Base-by-base conservation (phyloP, 2,329 filamentous ascomycete species). In the Hypoxylon sp. region DNA sequence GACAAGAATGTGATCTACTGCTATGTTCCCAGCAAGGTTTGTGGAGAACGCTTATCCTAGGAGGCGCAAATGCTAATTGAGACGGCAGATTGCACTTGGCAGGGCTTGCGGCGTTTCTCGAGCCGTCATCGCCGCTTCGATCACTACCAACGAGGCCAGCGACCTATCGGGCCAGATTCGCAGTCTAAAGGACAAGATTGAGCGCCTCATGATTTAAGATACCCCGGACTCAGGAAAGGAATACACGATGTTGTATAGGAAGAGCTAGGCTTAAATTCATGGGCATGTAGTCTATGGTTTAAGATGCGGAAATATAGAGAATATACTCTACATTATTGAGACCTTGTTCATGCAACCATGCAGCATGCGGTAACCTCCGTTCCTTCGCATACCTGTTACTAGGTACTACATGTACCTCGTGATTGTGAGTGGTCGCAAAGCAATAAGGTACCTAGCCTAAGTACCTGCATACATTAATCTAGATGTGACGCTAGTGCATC, bases 151-250 rank as follows among this genome's bases (percentile, higher is more conserved):
- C 87, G 94, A 97, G 84, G 92, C 91, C 42, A 92, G 89, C 77
- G 95, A 98, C 82, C 86, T 98, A 68, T 92, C 91, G 82, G 88
- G 89, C 78, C 94, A 97, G 86, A 98, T 98, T 82, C 89, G 92
- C 76, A 87, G 90, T 73, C 86, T 98, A 78, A 97, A 95, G 87
- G 93, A 97, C 83, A 97, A 97, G 90, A 93, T 98, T 62, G 95
- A 98, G 88, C 89, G 95, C 77, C 88, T 98, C 75, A 94, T 95
- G 86, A 97, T 98, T 84, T 98, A 91, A 89, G 74, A 70, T 71
- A 67, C 64, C 66, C 61, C 42, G 51, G 37, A 61, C 27, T 56
- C 35, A 54, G 63, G 63, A 50, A 56, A 56, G 54, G 60, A 58
- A 67, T 49, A 33, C 50, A 64, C 42, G 40, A 59, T 33, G 55